Percentiles rank a stretch among this genome's conserved stretches.
phyloP scores from a whole-genome alignment of 306 rosid species.

The Mucuna pruriens region DNA sequence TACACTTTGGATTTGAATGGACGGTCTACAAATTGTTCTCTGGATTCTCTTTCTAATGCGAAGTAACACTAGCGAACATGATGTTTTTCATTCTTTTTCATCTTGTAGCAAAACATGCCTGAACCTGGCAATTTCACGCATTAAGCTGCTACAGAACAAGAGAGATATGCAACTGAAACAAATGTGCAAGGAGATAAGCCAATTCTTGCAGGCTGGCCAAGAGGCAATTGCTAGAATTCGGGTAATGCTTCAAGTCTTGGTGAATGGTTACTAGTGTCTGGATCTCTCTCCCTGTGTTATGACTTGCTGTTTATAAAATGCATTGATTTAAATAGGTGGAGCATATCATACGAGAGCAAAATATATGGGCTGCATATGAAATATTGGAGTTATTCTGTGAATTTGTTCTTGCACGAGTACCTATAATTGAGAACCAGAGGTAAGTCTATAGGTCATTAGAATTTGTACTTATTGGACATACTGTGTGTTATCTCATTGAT shows the following conservation, averaged over 20 bases:
- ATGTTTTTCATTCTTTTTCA: neutral
- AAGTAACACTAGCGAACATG: neutral
- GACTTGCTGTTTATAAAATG: constrained; percentile 15
- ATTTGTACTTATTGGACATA: constrained; percentile 27
- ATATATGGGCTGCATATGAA: constrained; percentile 90
- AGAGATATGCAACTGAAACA: constrained; percentile 86
- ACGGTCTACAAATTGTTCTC: constrained; percentile 13
- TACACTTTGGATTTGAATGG: neutral
- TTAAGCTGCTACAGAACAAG: constrained; percentile 94
- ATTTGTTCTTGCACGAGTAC: constrained; percentile 91
- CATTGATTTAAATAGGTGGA: constrained; percentile 72
- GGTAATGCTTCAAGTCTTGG: constrained; percentile 55
- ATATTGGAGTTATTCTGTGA: constrained; percentile 96
- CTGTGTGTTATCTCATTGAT: constrained; percentile 29
- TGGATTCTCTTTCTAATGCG: constrained; percentile 14
- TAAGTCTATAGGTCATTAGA: constrained; percentile 42
- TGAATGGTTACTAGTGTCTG: constrained; percentile 9
- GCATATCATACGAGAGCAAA: constrained; percentile 93
- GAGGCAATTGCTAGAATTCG: constrained; percentile 93
- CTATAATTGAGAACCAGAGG: constrained; percentile 89
- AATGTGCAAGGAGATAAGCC: constrained; percentile 94
- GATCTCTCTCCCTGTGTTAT: neutral
- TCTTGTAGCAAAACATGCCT: constrained; percentile 83
- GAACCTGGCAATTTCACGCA: constrained; percentile 82
- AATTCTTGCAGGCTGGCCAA: constrained; percentile 95